Evolutionary conservation across 495 filamentous ascomycete species (phyloP).

Genomic region (Massariosphaeria phaeospora): DNA sequence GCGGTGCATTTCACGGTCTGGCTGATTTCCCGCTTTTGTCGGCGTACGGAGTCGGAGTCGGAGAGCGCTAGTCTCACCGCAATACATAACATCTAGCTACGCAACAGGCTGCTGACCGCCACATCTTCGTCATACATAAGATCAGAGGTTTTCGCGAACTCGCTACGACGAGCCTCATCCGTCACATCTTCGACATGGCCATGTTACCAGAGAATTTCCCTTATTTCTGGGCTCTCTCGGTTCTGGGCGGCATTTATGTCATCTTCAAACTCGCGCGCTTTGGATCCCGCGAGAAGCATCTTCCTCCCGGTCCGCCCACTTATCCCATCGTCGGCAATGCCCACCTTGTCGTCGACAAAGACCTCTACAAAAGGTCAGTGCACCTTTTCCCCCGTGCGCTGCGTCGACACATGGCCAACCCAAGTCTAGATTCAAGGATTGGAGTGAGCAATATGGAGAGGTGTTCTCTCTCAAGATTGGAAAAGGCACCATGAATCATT

Average conservation of each 20-base stretch:
- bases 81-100: no score
- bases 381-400: neutral
- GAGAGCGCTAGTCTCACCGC: no score
- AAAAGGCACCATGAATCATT: slow-evolving; percentile 25
- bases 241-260: slow-evolving; percentile 1
- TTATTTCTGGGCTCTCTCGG: slow-evolving; percentile 7
- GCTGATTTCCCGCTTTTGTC: no score
- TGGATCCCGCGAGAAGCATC: slow-evolving; percentile 16
- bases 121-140: no score
- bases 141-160: no score
- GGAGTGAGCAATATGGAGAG: slow-evolving; percentile 21
- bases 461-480: slow-evolving; percentile 36
- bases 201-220: neutral
- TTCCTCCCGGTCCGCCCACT: slow-evolving; percentile 20
- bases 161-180: no score
- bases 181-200: no score
- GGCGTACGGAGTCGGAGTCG: no score
- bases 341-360: slow-evolving; percentile 8
- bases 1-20: no score
- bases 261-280: slow-evolving; percentile 21
- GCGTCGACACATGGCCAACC: neutral
- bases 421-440: slow-evolving; percentile 17
- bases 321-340: slow-evolving; percentile 19
- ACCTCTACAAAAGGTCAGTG: slow-evolving; percentile 9
- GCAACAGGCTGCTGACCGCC: no score